Conservation (phyloP, 1,139 yeast species). For the Debaryomyces robertsiae region DNA sequence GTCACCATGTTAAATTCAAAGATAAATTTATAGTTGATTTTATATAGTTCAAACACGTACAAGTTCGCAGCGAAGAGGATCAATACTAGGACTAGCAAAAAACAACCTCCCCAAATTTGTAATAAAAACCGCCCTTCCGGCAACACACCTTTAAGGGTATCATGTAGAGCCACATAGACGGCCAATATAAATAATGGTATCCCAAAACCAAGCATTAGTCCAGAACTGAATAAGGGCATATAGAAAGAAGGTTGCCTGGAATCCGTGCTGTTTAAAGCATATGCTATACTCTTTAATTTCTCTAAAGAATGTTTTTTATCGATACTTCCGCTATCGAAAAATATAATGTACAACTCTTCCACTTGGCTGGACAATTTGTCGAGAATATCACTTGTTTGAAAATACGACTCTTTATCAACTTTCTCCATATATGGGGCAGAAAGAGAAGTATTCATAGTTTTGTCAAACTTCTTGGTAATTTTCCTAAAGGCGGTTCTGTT, state of each 20-base stretch:
- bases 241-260: slow-evolving; percentile 37
- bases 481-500: slow-evolving; percentile 90
- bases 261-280: slow-evolving; percentile 39
- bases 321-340: slow-evolving; percentile 63
- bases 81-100: slow-evolving; percentile 60
- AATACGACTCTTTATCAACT: slow-evolving; percentile 55
- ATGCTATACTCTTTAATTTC: slow-evolving; percentile 57
- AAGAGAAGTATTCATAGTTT: slow-evolving; percentile 55
- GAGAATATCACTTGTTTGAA: slow-evolving; percentile 64
- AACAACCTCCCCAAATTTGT: slow-evolving; percentile 93
- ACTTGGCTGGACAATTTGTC: slow-evolving; percentile 63
- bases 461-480: slow-evolving; percentile 87
- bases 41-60: slow-evolving; percentile 68
- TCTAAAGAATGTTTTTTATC: slow-evolving; percentile 78
- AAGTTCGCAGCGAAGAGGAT: slow-evolving; percentile 70
- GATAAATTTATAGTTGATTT: slow-evolving; percentile 87
- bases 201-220: slow-evolving; percentile 70
- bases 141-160: slow-evolving; percentile 37
- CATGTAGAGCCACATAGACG: slow-evolving; percentile 50
- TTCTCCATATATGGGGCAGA: slow-evolving; percentile 60
- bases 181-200: slow-evolving; percentile 63
- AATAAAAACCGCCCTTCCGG: slow-evolving; percentile 62
- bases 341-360: slow-evolving; percentile 67
- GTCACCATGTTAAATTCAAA: slow-evolving; percentile 82
- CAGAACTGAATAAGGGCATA: slow-evolving; percentile 54